phyloP scores from a whole-genome alignment of 441 rosid species.

The Pelargonium myrrhifolium region DNA sequence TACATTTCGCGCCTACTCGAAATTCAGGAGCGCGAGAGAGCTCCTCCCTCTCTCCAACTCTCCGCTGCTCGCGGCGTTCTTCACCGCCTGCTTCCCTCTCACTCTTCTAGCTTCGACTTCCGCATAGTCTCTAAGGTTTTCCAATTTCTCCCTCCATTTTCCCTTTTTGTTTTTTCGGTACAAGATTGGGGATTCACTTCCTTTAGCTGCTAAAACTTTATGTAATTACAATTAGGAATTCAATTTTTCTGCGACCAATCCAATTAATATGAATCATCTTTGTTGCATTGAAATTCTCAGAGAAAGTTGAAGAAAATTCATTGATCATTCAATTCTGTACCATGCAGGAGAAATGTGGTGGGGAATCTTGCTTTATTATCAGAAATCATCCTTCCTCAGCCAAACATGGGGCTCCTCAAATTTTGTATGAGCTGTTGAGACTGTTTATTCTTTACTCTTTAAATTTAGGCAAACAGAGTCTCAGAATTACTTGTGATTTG shows the following conservation, averaged over 20 bases:
- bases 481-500: neutral
- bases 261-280: no score
- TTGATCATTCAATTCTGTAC: constrained; percentile 1
- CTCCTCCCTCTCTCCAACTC: constrained; percentile 50
- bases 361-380: constrained; percentile 47
- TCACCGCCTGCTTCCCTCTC: constrained; percentile 53
- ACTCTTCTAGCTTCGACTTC: constrained; percentile 44
- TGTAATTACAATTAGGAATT: neutral
- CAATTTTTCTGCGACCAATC: no score
- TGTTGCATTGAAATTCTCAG: no score
- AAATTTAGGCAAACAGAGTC: neutral
- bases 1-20: constrained; percentile 50
- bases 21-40: constrained; percentile 56
- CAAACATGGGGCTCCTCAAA: constrained; percentile 37
- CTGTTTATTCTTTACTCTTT: neutral
- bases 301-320: neutral
- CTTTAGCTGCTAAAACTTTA: neutral
- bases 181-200: neutral
- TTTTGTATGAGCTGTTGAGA: constrained; percentile 31
- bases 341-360: constrained; percentile 50
- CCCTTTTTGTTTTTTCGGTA: no score
- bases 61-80: constrained; percentile 50
- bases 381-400: constrained; percentile 33
- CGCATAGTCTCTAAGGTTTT: constrained; percentile 46
- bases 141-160: no score